Conservation (phyloP, 2,329 filamentous ascomycete genomes). For the Macrophomina phaseolina region DNA sequence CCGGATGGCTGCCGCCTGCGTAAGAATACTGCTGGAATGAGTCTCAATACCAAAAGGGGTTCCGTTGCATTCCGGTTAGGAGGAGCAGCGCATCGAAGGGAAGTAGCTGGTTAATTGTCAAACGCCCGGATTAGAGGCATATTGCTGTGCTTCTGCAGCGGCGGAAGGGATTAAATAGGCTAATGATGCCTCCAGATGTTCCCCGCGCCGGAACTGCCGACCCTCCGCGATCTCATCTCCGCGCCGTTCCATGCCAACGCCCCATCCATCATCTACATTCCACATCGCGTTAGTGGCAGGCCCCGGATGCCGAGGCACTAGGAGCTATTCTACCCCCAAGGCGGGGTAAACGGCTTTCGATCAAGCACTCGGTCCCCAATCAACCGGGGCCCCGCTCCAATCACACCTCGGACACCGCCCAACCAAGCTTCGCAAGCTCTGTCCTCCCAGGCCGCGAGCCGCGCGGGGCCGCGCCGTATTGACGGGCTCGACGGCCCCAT, state of each 20-base stretch:
- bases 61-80: too few species aligned
- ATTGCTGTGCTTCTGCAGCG: too few species aligned
- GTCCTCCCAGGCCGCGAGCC: not conserved
- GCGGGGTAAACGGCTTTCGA: slow-evolving; percentile 7
- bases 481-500: not conserved
- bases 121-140: too few species aligned
- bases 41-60: too few species aligned
- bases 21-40: too few species aligned
- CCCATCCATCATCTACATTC: slow-evolving; percentile 5
- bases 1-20: too few species aligned
- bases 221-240: slow-evolving; percentile 6
- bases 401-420: not conserved
- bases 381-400: not conserved
- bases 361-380: slow-evolving; percentile 1
- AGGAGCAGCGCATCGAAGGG: too few species aligned
- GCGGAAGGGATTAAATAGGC: too few species aligned
- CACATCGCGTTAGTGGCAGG: not conserved
- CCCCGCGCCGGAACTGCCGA: slow-evolving; percentile 2
- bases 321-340: too few species aligned
- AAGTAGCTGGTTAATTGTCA: too few species aligned
- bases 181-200: not conserved
- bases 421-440: slow-evolving; percentile 11
- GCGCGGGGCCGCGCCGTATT: not conserved
- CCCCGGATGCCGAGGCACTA: slow-evolving; percentile 1
- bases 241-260: not conserved